Base-by-base conservation (phyloP, 345 rosid genomes). In the Zanthoxylum bungeanum region DNA sequence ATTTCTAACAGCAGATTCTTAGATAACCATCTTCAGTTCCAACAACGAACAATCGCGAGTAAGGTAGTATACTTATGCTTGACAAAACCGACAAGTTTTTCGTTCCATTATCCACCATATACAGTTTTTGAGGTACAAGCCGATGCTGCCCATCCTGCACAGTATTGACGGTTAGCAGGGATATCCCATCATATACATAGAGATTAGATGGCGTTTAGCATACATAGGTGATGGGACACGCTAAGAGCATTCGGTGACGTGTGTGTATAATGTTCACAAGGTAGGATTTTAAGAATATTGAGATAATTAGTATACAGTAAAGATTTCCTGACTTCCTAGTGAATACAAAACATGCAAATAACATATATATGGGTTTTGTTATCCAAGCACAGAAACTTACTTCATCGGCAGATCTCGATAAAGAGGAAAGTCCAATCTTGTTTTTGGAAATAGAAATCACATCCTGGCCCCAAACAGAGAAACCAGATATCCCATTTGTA, bases 1-100 rank as follows among this genome's bases (percentile, higher is more conserved):
- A 39, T 64, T 39, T 33, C 78, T 81, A 93, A 79, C 93, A 85
- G 63, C 97, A 93, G 51, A 88, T 86, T 81, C 93, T 80, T 46
- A 93, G 66, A 82, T 86, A 80, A 51, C 98, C 96, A 73, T 93
- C 97, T 70, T 91, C 96, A 22, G 90, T 87, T 79, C 98, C 97
- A 51, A 91, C 94, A 50, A 88, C 76, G 85, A 93, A 91, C 83
- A 91, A 73, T 57, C 93, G 77, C 0, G 97, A 93, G 72, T 82
- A 86, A 28, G 97, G 90, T 21, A 89, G 79, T 72, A 93, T 91
- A 74, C 85, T 79, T 70, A 93, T 89, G 66, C 92, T 87, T 2
- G 98, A 87, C 60, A 93, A 73, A 34, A 82, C 86, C 0, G 98
- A 91, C 83, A 82, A 9, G 55, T 86, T 85, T 65, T 85, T 85